These are phyloP conservation scores for Ilyonectria robusta DNA, from an alignment of 2,329 filamentous ascomycete species.

Conservation along the genomic window DNA sequence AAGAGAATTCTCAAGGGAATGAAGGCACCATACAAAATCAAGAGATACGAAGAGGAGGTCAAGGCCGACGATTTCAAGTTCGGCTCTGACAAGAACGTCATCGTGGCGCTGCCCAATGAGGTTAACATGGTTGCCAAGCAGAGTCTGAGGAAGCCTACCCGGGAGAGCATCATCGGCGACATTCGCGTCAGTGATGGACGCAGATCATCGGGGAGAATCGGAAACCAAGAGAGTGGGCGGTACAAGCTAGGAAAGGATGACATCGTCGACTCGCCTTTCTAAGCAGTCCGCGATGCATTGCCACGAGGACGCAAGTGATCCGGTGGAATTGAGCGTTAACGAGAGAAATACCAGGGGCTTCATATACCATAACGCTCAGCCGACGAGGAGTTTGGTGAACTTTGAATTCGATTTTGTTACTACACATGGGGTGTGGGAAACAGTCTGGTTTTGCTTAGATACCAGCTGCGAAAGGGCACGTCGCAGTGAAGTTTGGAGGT, in stretches of 20 bases:
- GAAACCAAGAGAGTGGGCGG: conserved; percentile 68
- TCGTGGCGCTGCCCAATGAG: conserved; percentile 95
- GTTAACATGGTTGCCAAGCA: conserved; percentile 97
- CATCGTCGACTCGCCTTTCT: conserved; percentile 82
- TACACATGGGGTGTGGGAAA: conserved; percentile 21
- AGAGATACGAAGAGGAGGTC: conserved; percentile 94
- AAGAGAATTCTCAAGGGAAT: conserved; percentile 87
- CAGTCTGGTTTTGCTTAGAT: conserved; percentile 45
- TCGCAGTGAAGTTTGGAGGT: conserved; percentile 17
- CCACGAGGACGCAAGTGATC: conserved; percentile 4
- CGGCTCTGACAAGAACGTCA: conserved; percentile 96
- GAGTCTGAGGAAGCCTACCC: conserved; percentile 86
- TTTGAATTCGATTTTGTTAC: conserved; percentile 36
- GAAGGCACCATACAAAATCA: conserved; percentile 95
- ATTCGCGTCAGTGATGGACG: conserved; percentile 63
- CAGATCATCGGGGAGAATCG: conserved; percentile 66
- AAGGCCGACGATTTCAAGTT: conserved; percentile 99
- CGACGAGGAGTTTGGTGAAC: conserved; percentile 42
- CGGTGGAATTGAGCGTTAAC: conserved; percentile 11
- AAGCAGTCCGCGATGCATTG: conserved; percentile 31
- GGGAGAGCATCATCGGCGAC: conserved; percentile 88
- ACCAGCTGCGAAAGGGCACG: conserved; percentile 36
- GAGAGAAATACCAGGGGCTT: conserved; percentile 14
- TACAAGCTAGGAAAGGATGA: conserved; percentile 86
- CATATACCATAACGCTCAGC: conserved; percentile 28